phyloP scores from a whole-genome alignment of 169 alveolate species.

The Cryptosporidium sp. region DNA sequence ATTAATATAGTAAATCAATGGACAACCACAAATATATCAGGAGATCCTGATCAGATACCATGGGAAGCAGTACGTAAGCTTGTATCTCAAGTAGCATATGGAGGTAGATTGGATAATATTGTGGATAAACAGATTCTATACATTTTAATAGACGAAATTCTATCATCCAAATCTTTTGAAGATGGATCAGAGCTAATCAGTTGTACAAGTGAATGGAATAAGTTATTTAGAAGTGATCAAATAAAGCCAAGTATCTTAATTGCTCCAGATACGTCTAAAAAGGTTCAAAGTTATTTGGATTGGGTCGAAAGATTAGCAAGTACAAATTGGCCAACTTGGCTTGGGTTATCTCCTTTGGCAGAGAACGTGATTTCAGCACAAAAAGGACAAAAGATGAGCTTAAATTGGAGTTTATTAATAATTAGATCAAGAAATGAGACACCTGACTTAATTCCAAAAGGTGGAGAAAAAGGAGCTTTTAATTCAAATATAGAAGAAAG shows the following conservation, averaged over 20 bases:
- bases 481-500: neutral
- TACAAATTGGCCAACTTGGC: constrained; percentile 59
- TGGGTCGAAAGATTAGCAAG: constrained; percentile 24
- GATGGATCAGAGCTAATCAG: constrained; percentile 80
- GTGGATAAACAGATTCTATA: constrained; percentile 92
- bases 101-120: constrained; percentile 97
- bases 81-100: constrained; percentile 92
- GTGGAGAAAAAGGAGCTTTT: neutral
- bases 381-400: constrained; percentile 22
- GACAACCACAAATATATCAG: constrained; percentile 76
- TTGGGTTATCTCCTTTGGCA: constrained; percentile 52
- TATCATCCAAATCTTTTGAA: constrained; percentile 88
- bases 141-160: constrained; percentile 89
- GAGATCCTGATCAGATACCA: constrained; percentile 95
- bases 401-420: constrained; percentile 22
- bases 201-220: constrained; percentile 74
- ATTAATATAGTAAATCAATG: constrained; percentile 60
- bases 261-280: constrained; percentile 61
- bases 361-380: constrained; percentile 58
- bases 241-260: constrained; percentile 62
- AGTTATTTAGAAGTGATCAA: constrained; percentile 75
- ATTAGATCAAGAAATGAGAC: constrained; percentile 56
- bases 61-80: constrained; percentile 97
- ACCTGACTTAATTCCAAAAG: constrained; percentile 44
- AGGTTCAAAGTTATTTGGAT: constrained; percentile 10